A percentile compares a stretch with the other conserved stretches of the same genome.
Evolutionary conservation across 495 filamentous ascomycete species (phyloP).

Genomic region (Annulohypoxylon nitens): DNA sequence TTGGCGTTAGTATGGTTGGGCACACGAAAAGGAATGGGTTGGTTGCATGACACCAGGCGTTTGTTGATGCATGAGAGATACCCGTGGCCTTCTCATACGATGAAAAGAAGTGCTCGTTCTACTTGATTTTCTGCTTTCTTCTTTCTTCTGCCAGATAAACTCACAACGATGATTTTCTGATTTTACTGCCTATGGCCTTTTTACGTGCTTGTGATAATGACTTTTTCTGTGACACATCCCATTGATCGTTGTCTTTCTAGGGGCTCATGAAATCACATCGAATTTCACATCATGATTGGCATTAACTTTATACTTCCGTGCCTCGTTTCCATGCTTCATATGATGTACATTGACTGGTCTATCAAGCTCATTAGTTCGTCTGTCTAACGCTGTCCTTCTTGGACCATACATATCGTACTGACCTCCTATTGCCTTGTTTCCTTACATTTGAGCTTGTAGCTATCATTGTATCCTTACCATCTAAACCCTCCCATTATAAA

Average conservation of each 20-base stretch:
- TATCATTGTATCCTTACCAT: too few relatives aligned
- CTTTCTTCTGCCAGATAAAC: background rate
- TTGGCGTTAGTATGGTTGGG: too few relatives aligned
- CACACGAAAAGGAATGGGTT: too few relatives aligned
- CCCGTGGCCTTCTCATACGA: background rate
- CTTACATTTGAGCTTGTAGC: too few relatives aligned
- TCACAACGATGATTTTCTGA: background rate
- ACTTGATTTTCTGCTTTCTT: background rate
- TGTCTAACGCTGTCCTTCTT: too few relatives aligned
- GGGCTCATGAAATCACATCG: background rate
- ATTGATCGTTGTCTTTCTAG: background rate
- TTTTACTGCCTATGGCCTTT: background rate
- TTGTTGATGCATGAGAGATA: slow-evolving; percentile 7
- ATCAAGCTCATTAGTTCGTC: too few relatives aligned
- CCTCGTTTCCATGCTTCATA: too few relatives aligned
- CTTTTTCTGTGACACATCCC: background rate
- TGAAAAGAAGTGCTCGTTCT: background rate
- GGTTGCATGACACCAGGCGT: slow-evolving; percentile 8
- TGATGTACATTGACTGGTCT: too few relatives aligned
- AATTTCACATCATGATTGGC: background rate
- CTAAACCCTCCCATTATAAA: background rate
- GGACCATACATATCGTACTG: background rate
- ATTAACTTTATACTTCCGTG: too few relatives aligned
- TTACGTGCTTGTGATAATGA: background rate
- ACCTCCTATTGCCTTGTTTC: background rate